Percentiles rank a stretch among this genome's conserved stretches.
phyloP scores from a whole-genome alignment of 1,139 yeast species.

The Yarrowia galli region DNA sequence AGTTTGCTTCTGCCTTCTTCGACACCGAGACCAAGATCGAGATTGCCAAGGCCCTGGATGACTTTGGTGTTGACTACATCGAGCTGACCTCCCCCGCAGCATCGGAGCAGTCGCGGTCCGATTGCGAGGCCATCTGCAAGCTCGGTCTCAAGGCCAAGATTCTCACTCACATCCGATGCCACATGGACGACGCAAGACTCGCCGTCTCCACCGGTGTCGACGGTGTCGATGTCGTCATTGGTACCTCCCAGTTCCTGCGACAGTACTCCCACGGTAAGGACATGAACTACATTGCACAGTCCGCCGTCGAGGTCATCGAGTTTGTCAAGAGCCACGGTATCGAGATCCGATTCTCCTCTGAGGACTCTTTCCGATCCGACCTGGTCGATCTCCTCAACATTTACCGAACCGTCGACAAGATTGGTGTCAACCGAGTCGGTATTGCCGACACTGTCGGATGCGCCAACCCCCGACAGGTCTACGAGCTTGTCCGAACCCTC shows the following conservation, averaged over 20 bases:
- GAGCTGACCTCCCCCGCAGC: conserved; percentile 98
- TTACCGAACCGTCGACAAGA: conserved; percentile 95
- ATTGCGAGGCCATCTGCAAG: conserved; percentile 98
- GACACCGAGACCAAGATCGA: conserved; percentile 95
- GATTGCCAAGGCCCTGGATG: conserved; percentile 96
- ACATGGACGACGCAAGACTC: conserved; percentile 97
- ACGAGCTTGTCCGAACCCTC: conserved; percentile 92
- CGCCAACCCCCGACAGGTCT: conserved; percentile 98
- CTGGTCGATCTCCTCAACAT: conserved; percentile 93
- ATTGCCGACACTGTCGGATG: conserved; percentile 99
- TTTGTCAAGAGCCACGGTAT: conserved; percentile 97
- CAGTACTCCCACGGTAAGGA: conserved; percentile 98
- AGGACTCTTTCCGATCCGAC: conserved; percentile 97
- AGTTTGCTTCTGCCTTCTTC: conserved; percentile 96
- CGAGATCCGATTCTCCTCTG: conserved; percentile 95
- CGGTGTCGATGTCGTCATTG: conserved; percentile 98
- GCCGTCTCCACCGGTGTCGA: conserved; percentile 99
- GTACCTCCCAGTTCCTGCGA: conserved; percentile 94
- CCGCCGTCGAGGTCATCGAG: conserved; percentile 96
- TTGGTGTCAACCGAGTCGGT: conserved; percentile 98
- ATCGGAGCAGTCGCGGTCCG: conserved; percentile 88
- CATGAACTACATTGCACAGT: conserved; percentile 96
- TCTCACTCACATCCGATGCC: conserved; percentile 91
- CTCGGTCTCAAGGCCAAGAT: conserved; percentile 95
- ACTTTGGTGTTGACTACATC: conserved; percentile 97